Percentiles rank a stretch among this genome's conserved stretches.
These are phyloP conservation scores for Phytophthora colocasiae DNA, from an alignment of 352 stramenopile species.

Conservation along the genomic window DNA sequence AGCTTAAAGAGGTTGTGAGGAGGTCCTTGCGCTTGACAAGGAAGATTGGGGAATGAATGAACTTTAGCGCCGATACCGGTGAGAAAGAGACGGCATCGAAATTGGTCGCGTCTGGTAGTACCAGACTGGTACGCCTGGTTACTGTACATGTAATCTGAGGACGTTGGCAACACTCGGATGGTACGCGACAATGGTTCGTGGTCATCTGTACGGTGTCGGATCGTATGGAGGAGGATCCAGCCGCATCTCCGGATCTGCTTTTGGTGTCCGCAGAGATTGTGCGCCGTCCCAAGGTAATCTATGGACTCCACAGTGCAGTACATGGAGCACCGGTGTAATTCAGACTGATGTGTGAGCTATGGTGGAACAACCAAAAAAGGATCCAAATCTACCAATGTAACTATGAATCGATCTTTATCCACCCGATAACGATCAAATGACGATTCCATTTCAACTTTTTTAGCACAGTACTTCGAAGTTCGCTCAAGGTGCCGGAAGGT, in stretches of 20 bases:
- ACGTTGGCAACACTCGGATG: conserved; percentile 11
- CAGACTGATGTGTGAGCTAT: too few species aligned
- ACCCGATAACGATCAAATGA: too few species aligned
- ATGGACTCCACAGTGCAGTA: too few species aligned
- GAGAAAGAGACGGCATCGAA: not conserved
- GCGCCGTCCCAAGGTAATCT: conserved; percentile 1
- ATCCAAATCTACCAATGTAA: too few species aligned
- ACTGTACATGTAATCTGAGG: too few species aligned
- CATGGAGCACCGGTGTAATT: too few species aligned
- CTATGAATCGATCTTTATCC: too few species aligned
- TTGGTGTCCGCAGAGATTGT: conserved; percentile 14
- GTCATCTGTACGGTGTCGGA: conserved; percentile 32
- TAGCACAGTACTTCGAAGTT: too few species aligned
- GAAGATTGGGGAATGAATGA: conserved; percentile 34
- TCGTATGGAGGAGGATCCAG: conserved; percentile 26
- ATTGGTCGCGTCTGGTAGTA: not conserved
- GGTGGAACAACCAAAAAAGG: too few species aligned
- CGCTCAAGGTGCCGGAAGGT: too few species aligned
- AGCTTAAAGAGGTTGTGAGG: conserved; percentile 10
- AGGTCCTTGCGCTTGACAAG: conserved; percentile 27
- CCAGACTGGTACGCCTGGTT: too few species aligned
- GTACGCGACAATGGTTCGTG: conserved; percentile 22
- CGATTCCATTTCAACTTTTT: too few species aligned
- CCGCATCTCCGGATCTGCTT: conserved; percentile 20
- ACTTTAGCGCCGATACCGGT: not conserved